Conservation (phyloP, 306 rosid species). For the Vicia sativa region DNA sequence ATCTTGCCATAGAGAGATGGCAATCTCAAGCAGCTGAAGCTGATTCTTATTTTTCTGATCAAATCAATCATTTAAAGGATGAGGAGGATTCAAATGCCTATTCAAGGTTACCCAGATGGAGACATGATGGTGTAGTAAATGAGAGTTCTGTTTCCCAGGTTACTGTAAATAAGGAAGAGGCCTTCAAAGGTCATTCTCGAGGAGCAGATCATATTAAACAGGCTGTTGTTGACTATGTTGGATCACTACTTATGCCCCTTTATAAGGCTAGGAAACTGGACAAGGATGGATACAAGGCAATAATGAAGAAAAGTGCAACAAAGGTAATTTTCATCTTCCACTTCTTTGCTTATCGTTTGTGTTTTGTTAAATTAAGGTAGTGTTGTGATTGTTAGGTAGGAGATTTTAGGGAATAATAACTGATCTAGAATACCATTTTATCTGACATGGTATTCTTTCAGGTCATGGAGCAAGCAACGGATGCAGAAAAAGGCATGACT, state of each 20-base stretch:
- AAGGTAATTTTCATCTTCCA: slow-evolving; percentile 60
- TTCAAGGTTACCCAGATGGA: slow-evolving; percentile 73
- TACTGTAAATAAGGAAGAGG: slow-evolving; percentile 77
- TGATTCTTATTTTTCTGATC: slow-evolving; percentile 63
- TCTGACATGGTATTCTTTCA: slow-evolving; percentile 41
- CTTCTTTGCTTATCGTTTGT: slow-evolving; percentile 29
- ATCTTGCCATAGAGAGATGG: slow-evolving; percentile 98
- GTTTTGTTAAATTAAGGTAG: slow-evolving; percentile 33
- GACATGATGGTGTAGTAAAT: slow-evolving; percentile 69
- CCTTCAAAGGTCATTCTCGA: slow-evolving; percentile 58
- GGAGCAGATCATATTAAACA: slow-evolving; percentile 95
- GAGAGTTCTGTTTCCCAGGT: slow-evolving; percentile 95
- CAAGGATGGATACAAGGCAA: slow-evolving; percentile 95
- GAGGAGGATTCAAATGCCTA: slow-evolving; percentile 92
- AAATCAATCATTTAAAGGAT: slow-evolving; percentile 60
- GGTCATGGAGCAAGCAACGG: slow-evolving; percentile 98
- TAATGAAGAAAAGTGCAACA: slow-evolving; percentile 98
- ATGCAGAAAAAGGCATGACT: slow-evolving; percentile 88
- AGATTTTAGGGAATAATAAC: slow-evolving; percentile 33
- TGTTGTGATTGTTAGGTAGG: slow-evolving; percentile 25
- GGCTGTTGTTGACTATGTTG: slow-evolving; percentile 98
- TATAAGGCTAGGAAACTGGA: slow-evolving; percentile 94
- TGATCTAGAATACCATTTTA: slow-evolving; percentile 26
- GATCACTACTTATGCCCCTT: slow-evolving; percentile 94
- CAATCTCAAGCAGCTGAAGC: slow-evolving; percentile 98